Evolutionary conservation across 2,329 filamentous ascomycete genomes (phyloP), one percentile per base, ranked within the genome.

Genomic region (Aspergillus caelatus): DNA sequence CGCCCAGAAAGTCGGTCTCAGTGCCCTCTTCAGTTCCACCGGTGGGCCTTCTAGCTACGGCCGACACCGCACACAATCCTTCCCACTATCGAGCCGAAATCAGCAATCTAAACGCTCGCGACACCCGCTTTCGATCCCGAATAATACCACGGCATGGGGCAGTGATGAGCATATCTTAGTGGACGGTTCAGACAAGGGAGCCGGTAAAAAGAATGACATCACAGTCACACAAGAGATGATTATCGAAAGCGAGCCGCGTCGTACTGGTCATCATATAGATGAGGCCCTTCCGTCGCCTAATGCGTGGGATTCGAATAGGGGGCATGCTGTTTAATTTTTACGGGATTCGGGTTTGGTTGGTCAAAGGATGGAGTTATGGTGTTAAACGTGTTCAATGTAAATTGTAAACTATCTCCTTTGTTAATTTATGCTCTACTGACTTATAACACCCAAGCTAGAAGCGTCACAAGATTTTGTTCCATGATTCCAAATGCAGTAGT

Each of bases 131-230:
- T 55, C 52, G 0, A 55, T 55, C n/a, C 32, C 52, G 2, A 54
- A 67, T 32, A 52, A 52, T 9, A 62, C 60, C 12, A 66, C 60
- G 14, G 72, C 68, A 6, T 73, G 72, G 71, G 72, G 72, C 2
- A 75, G 72, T 32, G 73, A 76, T 32, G 74, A 75, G 60, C 66
- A 72, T 41, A 71, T 74, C 3, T 56, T 73, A 10, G 60, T 58
- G 16, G 60, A 62, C 8, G 52, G 52, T 5, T 39, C 52, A 14
- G 21, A 39, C 32, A 39, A 55, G 21, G 52, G 30, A 21, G 54
- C 61, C 4, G 48, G 58, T 19, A 55, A 60, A 16, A 62, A 52
- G 12, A 68, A 70, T 28, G 65, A 70, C 57, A 72, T 73, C 26
- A 73, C 70, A 16, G 71, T 73, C 28, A 67, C 71, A 16, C 68